These are phyloP conservation scores for Drosera spatulata DNA, from an alignment of 179 eudicot genomes.

Conservation along the genomic window DNA sequence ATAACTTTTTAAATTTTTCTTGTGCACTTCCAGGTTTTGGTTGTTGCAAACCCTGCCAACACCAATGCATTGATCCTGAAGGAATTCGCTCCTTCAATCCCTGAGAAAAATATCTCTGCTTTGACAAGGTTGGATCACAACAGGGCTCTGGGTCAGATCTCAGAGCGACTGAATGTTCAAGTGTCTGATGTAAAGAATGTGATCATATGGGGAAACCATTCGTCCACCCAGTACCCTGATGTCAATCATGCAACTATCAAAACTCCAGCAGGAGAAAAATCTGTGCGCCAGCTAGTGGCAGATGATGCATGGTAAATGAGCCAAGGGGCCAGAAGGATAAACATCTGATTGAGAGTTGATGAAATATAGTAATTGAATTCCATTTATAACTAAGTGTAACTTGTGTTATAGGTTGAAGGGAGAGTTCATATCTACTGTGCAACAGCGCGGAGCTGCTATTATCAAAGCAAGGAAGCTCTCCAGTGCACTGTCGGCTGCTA, in stretches of 20 bases:
- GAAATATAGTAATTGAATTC: neutral
- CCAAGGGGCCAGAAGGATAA: neutral
- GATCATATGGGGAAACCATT: constrained; percentile 93
- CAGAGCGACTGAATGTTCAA: constrained; percentile 71
- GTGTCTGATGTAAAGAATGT: constrained; percentile 83
- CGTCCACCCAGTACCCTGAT: constrained; percentile 89
- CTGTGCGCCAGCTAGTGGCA: constrained; percentile 68
- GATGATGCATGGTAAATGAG: constrained; percentile 66
- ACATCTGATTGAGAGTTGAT: neutral
- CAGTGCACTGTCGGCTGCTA: constrained; percentile 93
- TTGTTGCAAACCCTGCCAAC: constrained; percentile 27
- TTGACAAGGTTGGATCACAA: constrained; percentile 90
- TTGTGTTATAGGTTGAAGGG: constrained; percentile 50
- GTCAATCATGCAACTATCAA: constrained; percentile 84
- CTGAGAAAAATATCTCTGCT: constrained; percentile 71
- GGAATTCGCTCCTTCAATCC: constrained; percentile 94
- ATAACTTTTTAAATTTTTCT: too few species aligned
- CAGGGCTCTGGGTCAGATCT: constrained; percentile 91
- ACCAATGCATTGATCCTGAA: constrained; percentile 83
- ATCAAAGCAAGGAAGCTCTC: constrained; percentile 92
- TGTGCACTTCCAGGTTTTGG: constrained; percentile 52
- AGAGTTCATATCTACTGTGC: constrained; percentile 75
- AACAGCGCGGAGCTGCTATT: constrained; percentile 94
- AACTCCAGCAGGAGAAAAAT: constrained; percentile 62
- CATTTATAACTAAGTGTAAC: neutral